These are phyloP conservation scores for Trypanosomatidae sp. DNA, from an alignment of 208 protist genomes.

Conservation along the genomic window DNA sequence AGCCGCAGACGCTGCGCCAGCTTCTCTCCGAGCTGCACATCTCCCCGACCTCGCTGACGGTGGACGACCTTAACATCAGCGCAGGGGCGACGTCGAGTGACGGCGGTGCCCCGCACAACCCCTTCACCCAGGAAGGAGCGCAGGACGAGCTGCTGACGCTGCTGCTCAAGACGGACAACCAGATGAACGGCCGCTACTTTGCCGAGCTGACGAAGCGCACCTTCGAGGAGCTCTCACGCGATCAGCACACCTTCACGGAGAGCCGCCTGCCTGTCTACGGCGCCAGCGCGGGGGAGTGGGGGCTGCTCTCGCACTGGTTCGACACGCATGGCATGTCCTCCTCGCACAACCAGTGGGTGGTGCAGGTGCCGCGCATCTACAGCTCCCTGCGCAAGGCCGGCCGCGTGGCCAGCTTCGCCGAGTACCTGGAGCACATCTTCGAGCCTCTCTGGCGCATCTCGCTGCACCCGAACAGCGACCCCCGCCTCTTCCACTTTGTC, in stretches of 20 bases:
- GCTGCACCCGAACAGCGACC: constrained; percentile 94
- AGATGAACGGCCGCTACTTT: constrained; percentile 97
- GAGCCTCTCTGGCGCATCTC: constrained; percentile 98
- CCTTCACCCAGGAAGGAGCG: too few species aligned
- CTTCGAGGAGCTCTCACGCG: constrained; percentile 94
- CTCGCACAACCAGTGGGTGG: constrained; percentile 97
- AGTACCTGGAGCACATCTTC: constrained; percentile 98
- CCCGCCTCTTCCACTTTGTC: constrained; percentile 96
- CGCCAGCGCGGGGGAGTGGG: constrained; percentile 93
- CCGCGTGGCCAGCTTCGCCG: constrained; percentile 91
- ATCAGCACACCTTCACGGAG: constrained; percentile 95
- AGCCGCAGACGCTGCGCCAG: constrained; percentile 86
- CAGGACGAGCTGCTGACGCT: constrained; percentile 93
- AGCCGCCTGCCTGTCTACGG: constrained; percentile 92
- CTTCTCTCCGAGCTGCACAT: constrained; percentile 74
- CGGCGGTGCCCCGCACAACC: constrained; percentile 83
- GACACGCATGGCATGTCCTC: constrained; percentile 95
- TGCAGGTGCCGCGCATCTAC: constrained; percentile 97
- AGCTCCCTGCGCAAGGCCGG: constrained; percentile 78
- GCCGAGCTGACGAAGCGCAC: constrained; percentile 96
- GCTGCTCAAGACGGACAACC: constrained; percentile 99
- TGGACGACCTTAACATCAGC: constrained; percentile 97
- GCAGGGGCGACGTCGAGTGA: constrained; percentile 76
- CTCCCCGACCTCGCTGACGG: constrained; percentile 91
- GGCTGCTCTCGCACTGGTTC: constrained; percentile 96